Evolutionary conservation across 441 rosid species (phyloP).

Genomic region (Euphorbia schlechtendalii): DNA sequence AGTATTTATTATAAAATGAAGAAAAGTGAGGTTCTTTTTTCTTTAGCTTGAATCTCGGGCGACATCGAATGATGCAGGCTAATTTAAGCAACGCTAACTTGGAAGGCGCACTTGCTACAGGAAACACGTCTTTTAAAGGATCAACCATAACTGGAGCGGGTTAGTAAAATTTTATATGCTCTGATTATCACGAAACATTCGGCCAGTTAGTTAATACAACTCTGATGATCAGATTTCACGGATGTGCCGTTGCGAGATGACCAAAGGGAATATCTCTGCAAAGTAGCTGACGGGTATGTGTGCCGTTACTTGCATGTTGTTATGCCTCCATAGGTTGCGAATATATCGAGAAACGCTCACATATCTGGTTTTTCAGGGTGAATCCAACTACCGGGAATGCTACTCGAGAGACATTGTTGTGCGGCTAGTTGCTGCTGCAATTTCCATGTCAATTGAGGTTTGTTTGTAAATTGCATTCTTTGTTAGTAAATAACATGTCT

Average conservation of each 20-base stretch:
- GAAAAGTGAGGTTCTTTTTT: too few relatives aligned
- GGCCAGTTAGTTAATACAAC: too few relatives aligned
- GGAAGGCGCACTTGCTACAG: conserved; percentile 84
- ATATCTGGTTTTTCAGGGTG: conserved; percentile 35
- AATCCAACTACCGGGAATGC: conserved; percentile 70
- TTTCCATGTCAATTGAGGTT: conserved; percentile 22
- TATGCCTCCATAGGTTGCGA: background rate
- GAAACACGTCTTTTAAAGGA: conserved; percentile 87
- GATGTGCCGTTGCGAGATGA: conserved; percentile 87
- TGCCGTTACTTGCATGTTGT: background rate
- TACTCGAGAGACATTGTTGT: conserved; percentile 70
- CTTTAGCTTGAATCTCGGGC: too few relatives aligned
- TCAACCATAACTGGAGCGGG: conserved; percentile 81
- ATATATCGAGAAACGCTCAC: background rate
- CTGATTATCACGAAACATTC: too few relatives aligned
- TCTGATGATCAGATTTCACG: conserved; percentile 67
- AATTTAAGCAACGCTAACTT: conserved; percentile 80
- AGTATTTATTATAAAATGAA: too few relatives aligned
- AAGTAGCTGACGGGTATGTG: conserved; percentile 71
- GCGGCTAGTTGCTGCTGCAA: conserved; percentile 38
- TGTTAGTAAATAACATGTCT: background rate
- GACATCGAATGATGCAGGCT: conserved; percentile 40
- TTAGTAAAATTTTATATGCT: conserved; percentile 18
- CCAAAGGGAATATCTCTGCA: conserved; percentile 78
- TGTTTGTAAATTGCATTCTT: background rate